Conservation (phyloP, 139 green algal species). For the Trebouxia sp. region DNA sequence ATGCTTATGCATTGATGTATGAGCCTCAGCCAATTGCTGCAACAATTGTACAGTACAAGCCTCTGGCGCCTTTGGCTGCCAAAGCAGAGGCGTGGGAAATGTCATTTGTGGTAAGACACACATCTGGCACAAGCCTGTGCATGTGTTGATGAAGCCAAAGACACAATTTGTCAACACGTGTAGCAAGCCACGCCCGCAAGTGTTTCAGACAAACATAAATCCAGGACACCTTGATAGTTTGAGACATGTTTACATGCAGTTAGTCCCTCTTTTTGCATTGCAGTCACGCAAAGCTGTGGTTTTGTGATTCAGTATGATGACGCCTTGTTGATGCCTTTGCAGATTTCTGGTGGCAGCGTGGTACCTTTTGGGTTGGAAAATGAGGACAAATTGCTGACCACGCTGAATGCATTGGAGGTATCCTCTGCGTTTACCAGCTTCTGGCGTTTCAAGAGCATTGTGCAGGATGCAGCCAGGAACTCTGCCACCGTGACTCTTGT, state of each 20-base stretch:
- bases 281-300: no score
- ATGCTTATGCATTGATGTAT: neutral
- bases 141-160: no score
- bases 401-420: neutral
- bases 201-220: no score
- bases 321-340: neutral
- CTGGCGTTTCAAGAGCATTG: neutral
- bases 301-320: no score
- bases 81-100: slow-evolving; percentile 6
- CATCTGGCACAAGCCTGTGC: neutral
- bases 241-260: no score
- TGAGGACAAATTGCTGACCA: neutral
- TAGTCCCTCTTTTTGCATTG: no score
- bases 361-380: neutral
- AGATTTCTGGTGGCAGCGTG: neutral
- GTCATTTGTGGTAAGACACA: neutral
- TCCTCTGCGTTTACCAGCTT: neutral
- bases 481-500: neutral
- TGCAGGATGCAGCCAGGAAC: neutral
- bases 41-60: neutral
- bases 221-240: no score
- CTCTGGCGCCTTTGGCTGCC: neutral
- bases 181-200: no score
- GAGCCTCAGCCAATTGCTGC: neutral
- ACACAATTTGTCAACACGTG: no score